Percentiles rank a stretch among this genome's conserved stretches.
Conservation (phyloP, 1,139 yeast genomes). For the Diutina rugosa region DNA sequence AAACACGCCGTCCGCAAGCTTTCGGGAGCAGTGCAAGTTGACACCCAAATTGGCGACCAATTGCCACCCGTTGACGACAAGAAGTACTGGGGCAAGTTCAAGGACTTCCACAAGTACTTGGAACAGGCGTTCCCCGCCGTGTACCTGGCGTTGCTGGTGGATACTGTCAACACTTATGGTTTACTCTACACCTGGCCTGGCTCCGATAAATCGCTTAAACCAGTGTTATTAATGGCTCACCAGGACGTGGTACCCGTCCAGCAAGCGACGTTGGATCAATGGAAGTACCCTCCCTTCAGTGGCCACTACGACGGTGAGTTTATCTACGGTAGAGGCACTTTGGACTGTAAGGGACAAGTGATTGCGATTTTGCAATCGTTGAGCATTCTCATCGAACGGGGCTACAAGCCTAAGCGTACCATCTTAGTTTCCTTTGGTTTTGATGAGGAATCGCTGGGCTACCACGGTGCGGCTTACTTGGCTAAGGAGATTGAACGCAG, state of each 20-base stretch:
- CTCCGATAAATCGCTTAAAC: background rate
- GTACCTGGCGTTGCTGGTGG: conserved; percentile 5
- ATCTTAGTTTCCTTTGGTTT: conserved; percentile 7
- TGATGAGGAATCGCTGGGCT: conserved; percentile 8
- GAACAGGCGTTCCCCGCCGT: conserved; percentile 7
- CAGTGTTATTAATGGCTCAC: background rate
- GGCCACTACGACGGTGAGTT: conserved; percentile 6
- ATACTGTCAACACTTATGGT: conserved; percentile 3
- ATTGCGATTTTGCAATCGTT: conserved; percentile 7
- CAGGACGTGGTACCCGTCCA: background rate
- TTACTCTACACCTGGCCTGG: conserved; percentile 1
- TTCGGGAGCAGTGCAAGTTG: background rate
- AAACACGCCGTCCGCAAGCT: conserved; percentile 1
- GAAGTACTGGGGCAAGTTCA: conserved; percentile 18
- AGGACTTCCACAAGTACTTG: conserved; percentile 7
- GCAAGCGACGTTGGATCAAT: background rate
- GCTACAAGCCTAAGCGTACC: conserved; percentile 5
- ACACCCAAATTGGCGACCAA: background rate
- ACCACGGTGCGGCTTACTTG: conserved; percentile 5
- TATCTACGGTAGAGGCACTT: conserved; percentile 7
- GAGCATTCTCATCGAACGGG: conserved; percentile 5
- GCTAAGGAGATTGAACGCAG: conserved; percentile 4
- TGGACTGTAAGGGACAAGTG: conserved; percentile 8
- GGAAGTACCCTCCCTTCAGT: background rate
- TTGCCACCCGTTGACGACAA: conserved; percentile 22